Percentiles rank a stretch among this genome's conserved stretches.
These are phyloP conservation scores for Betula pendula DNA, from an alignment of 306 rosid species.

Conservation along the genomic window DNA sequence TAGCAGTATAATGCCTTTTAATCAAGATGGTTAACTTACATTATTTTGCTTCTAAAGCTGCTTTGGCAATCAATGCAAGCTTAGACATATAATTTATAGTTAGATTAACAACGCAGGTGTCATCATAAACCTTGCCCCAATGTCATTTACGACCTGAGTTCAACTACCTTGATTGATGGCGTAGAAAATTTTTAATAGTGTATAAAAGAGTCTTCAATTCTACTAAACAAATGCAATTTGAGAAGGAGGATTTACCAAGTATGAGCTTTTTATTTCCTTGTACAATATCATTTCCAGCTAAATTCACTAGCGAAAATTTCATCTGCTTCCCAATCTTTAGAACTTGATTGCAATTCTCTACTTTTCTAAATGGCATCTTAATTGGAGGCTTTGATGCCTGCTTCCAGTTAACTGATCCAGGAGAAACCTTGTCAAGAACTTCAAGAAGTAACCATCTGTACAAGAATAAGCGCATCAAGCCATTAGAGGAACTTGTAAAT, in stretches of 20 bases:
- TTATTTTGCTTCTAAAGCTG: not conserved
- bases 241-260: constrained; percentile 62
- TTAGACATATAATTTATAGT: not conserved
- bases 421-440: constrained; percentile 87
- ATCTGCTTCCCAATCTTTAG: constrained; percentile 68
- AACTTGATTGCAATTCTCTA: constrained; percentile 96
- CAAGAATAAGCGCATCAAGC: constrained; percentile 21
- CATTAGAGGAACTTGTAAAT: constrained; percentile 7
- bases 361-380: constrained; percentile 93
- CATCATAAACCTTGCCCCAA: not conserved
- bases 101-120: not conserved
- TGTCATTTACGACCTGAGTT: not conserved
- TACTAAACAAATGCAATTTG: not conserved
- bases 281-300: constrained; percentile 90
- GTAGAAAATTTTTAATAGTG: no score
- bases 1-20: not conserved
- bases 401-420: constrained; percentile 86
- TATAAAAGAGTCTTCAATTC: not conserved
- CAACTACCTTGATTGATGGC: not conserved
- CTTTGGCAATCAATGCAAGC: not conserved
- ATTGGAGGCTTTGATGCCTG: constrained; percentile 96
- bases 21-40: not conserved
- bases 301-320: constrained; percentile 82
- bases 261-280: constrained; percentile 99
- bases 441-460: constrained; percentile 85